These are phyloP conservation scores for Chalciporus sp. DNA, from an alignment of 1,284 basidiomycete genomes.

Conservation along the genomic window DNA sequence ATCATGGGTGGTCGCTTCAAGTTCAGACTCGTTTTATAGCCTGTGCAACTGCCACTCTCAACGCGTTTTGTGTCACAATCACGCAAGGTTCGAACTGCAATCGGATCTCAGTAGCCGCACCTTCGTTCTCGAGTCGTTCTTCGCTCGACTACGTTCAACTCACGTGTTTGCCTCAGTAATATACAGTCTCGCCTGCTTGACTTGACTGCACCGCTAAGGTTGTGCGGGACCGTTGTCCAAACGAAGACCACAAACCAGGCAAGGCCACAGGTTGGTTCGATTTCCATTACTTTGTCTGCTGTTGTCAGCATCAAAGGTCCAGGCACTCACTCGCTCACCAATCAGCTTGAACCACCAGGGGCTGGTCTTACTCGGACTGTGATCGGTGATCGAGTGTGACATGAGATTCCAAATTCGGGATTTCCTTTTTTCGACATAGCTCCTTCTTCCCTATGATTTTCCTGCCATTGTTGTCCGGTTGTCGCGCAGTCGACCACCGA, in stretches of 20 bases:
- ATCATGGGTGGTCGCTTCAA: neutral
- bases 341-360: neutral
- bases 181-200: too few relatives aligned
- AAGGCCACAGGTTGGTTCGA: slow-evolving; percentile 1
- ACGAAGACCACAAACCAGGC: neutral
- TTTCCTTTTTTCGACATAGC: slow-evolving; percentile 17
- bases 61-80: neutral
- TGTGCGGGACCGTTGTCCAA: neutral
- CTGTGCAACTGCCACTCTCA: neutral
- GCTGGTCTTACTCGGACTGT: neutral
- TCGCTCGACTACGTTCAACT: neutral
- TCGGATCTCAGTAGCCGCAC: neutral
- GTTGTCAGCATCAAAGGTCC: slow-evolving; percentile 9
- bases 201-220: neutral
- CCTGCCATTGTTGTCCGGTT: neutral
- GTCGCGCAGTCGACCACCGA: neutral
- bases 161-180: neutral
- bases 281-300: neutral
- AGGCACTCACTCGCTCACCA: slow-evolving; percentile 9
- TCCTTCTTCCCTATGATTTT: slow-evolving; percentile 10
- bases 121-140: neutral
- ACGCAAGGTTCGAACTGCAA: neutral
- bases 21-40: neutral
- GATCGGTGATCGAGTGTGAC: slow-evolving; percentile 29
- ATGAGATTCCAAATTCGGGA: slow-evolving; percentile 11